phyloP scores from a whole-genome alignment of 192 early-diverging fungal species.

The Phlyctochytrium planicorne region DNA sequence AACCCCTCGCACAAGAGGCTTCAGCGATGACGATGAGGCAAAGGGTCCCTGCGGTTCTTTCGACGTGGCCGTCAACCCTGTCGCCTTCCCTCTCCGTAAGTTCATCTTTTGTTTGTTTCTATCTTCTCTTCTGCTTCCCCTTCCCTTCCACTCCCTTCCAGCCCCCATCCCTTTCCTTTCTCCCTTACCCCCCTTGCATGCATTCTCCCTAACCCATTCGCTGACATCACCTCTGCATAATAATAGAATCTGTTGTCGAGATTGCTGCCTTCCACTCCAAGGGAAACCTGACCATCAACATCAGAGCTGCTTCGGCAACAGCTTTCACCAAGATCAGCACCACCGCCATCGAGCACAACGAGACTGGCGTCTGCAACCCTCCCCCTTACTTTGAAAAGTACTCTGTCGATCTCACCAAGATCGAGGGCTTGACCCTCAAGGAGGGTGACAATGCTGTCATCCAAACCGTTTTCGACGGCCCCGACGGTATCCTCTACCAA shows the following conservation, averaged over 20 bases:
- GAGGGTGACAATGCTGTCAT: background rate
- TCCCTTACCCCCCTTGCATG: background rate
- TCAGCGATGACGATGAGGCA: background rate
- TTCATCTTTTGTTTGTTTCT: background rate
- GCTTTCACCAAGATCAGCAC: background rate
- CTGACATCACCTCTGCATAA: too few species aligned
- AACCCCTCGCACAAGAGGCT: background rate
- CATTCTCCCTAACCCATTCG: too few species aligned
- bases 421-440: too few species aligned
- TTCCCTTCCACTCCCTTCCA: background rate
- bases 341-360: background rate
- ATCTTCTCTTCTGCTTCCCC: background rate
- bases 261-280: background rate
- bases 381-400: background rate
- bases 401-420: background rate
- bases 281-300: background rate
- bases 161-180: background rate
- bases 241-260: too few species aligned
- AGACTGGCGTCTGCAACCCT: background rate
- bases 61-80: background rate
- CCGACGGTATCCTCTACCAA: background rate
- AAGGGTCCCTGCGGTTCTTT: background rate
- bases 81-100: conserved; percentile 1
- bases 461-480: background rate
- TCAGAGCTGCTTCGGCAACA: background rate